A percentile compares a stretch with the other conserved stretches of the same genome.
These are phyloP conservation scores for Fusarium brevicatenulatum DNA, from an alignment of 2,329 filamentous ascomycete genomes.

Conservation along the genomic window DNA sequence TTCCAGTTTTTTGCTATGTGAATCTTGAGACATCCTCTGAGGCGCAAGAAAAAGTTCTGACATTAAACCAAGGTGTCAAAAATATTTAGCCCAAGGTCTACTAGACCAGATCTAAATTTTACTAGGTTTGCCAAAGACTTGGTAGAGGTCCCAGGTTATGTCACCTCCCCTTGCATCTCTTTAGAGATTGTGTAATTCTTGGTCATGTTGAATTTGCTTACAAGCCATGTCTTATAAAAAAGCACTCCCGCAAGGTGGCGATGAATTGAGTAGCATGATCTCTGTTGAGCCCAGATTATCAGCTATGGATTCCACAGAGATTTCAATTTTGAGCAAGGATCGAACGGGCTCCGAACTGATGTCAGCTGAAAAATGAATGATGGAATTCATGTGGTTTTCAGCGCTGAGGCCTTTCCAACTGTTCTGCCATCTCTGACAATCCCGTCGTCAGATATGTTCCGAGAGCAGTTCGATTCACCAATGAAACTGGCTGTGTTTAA, in stretches of 20 bases:
- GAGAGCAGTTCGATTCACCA: neutral
- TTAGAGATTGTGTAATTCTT: neutral
- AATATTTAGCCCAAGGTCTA: neutral
- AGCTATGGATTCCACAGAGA: neutral
- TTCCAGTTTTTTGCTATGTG: slow-evolving; percentile 8
- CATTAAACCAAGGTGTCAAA: neutral
- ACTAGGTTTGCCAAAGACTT: neutral
- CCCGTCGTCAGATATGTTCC: neutral
- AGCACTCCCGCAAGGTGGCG: neutral
- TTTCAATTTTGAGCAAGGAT: neutral
- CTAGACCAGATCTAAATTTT: neutral
- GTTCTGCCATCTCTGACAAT: neutral
- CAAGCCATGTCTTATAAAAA: neutral
- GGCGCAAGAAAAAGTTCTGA: neutral
- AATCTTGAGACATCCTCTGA: neutral
- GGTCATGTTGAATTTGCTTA: neutral
- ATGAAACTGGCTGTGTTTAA: neutral
- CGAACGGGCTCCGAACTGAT: neutral
- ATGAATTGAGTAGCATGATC: neutral
- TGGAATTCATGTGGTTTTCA: neutral
- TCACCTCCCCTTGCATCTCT: neutral
- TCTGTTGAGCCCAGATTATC: neutral
- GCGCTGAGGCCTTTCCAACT: neutral
- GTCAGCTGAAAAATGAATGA: neutral
- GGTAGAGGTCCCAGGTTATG: neutral